Evolutionary conservation across 345 rosid species (phyloP).

Genomic region (Salix udensis): DNA sequence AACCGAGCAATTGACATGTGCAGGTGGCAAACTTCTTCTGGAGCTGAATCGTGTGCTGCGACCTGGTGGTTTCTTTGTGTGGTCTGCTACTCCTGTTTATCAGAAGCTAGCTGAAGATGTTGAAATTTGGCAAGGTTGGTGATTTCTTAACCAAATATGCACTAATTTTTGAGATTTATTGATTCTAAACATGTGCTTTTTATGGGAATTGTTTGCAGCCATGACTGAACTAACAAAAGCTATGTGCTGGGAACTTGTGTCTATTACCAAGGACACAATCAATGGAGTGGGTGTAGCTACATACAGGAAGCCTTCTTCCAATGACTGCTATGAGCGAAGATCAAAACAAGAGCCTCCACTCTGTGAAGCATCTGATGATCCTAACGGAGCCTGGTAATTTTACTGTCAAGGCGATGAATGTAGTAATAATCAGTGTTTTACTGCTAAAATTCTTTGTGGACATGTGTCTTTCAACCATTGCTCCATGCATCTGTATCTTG

Average conservation of each 20-base stretch:
- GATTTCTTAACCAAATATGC: not conserved
- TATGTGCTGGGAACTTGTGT: slow-evolving; percentile 89
- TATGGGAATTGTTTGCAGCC: slow-evolving; percentile 49
- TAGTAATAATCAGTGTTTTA: not conserved
- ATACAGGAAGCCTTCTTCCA: slow-evolving; percentile 73
- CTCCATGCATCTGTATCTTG: not conserved
- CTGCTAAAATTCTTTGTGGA: not conserved
- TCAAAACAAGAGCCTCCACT: slow-evolving; percentile 66
- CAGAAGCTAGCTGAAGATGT: slow-evolving; percentile 73
- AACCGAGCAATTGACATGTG: slow-evolving; percentile 1
- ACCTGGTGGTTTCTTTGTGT: slow-evolving; percentile 90
- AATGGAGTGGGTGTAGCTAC: slow-evolving; percentile 76
- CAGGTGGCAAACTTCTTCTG: slow-evolving; percentile 87
- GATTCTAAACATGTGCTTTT: slow-evolving; percentile 22
- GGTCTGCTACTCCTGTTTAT: slow-evolving; percentile 99
- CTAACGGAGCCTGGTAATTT: slow-evolving; percentile 83
- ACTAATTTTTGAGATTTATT: slow-evolving; percentile 3
- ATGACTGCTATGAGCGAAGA: slow-evolving; percentile 76
- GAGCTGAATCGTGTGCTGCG: slow-evolving; percentile 82
- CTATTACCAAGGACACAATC: slow-evolving; percentile 60
- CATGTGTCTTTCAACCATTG: not conserved
- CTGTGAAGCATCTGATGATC: slow-evolving; percentile 77
- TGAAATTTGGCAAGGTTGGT: slow-evolving; percentile 80
- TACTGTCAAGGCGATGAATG: not conserved
- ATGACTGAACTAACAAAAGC: slow-evolving; percentile 70